Evolutionary conservation across 2,329 filamentous ascomycete species (phyloP), one percentile per base, ranked within the genome.

Genomic region (Truncatella angustata): DNA sequence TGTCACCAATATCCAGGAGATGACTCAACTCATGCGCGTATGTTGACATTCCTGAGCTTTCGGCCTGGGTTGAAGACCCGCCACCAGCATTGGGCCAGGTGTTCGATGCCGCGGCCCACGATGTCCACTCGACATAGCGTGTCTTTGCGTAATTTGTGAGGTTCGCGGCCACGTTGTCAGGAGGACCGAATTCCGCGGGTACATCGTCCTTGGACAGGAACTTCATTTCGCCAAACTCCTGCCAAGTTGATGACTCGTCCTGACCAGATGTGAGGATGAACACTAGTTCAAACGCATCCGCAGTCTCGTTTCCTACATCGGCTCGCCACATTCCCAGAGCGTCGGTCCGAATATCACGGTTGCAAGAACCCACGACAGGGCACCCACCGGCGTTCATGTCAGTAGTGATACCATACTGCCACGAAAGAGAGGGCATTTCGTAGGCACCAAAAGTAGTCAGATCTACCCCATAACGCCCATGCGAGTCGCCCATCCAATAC

Each of bases 401-500:
- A 50, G 74, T 66, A 36, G 77, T 74, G 6, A 81, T 61, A 10
- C 78, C 78, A 46, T 81, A 80, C 56, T 80, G 75, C 52, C 73
- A 80, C 1, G 71, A 71, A 24, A 69, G 65, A 2, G 64, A 63
- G 1, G 78, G 78, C 63, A 81, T 65, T n/a, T 66, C 66, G 52
- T 81, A 81, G 0, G 76, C 69, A 0, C 78, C 78, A 52, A 79
- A 81, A 0, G 73, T 73, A 0, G 77, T 80, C 60, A 81, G 56
- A 51, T 80, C 74, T 7, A 80, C 78, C 12, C 78, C 78, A 53
- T 74, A 81, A 16, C 73, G 70, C 3, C 78, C 78, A 11, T 70
- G 73, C 1, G 76, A 79, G 60, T 81, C 78, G 49, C 77, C 77
- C 77, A 80, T 81, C 78, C 78, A 81, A 58, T 81, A 81, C 61